Evolutionary conservation across 148 eudicot species (phyloP).

Genomic region (Simmondsia chinensis): DNA sequence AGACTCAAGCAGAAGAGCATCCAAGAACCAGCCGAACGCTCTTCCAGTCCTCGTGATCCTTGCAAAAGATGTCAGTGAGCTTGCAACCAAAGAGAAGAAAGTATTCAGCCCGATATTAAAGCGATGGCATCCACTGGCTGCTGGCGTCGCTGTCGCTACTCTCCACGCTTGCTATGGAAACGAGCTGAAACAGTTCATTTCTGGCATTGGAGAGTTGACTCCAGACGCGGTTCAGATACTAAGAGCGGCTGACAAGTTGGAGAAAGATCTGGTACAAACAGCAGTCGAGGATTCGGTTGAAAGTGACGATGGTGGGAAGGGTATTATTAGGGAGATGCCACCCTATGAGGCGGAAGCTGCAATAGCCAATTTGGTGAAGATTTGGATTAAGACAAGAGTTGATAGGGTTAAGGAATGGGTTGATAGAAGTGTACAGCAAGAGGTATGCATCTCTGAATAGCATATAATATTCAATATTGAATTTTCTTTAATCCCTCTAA

Average conservation of each 20-base stretch:
- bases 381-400: conserved; percentile 78
- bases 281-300: conserved; percentile 99
- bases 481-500: too few species aligned
- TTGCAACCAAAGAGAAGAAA: conserved; percentile 75
- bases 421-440: conserved; percentile 76
- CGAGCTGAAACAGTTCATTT: conserved; percentile 84
- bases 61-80: conserved; percentile 90
- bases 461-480: too few species aligned
- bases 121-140: conserved; percentile 96
- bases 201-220: conserved; percentile 74
- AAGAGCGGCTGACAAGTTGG: conserved; percentile 93
- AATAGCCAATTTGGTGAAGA: conserved; percentile 74
- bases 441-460: conserved; percentile 37
- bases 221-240: conserved; percentile 88
- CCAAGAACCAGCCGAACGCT: conserved; percentile 80
- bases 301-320: conserved; percentile 98
- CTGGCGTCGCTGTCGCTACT: conserved; percentile 96
- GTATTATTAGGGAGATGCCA: conserved; percentile 96
- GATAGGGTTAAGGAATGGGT: conserved; percentile 74
- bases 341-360: conserved; percentile 96
- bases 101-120: conserved; percentile 83
- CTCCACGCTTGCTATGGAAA: conserved; percentile 95
- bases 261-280: conserved; percentile 87
- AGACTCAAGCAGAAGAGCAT: conserved; percentile 91
- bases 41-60: conserved; percentile 90